Evolutionary conservation across 2,329 filamentous ascomycete species (phyloP), one percentile per base, ranked within the genome.

Genomic region (Botryotinia globosa): DNA sequence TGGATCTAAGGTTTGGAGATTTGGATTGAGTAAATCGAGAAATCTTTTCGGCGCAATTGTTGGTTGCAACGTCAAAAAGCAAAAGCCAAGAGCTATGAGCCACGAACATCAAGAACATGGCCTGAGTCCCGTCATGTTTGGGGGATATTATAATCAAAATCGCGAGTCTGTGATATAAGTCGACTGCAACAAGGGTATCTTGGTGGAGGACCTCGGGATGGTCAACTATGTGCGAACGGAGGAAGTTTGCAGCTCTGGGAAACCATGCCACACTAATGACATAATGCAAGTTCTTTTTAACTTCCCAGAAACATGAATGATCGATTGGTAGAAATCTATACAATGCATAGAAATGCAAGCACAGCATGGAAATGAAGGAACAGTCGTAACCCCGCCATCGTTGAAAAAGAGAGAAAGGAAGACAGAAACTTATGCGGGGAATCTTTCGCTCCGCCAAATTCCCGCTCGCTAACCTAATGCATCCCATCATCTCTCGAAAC

Each of bases 261-360:
- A 56, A 29, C 16, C 18, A 54, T 32, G 51, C n/a, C 14, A 32
- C 25, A 56, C 51, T 29, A 18, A 56, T 56, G n/a, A 18, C 51
- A 56, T 29, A 8, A 18, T 29, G 16, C n/a, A 56, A 56, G 14
- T 7, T 54, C 5, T 56, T 9, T 29, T 9, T 9, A 29, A 18
- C 6, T 3, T 56, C 14, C 8, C 18, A 6, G 16, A 7, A 32
- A 29, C 0, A 29, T 18, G 1, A 2, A 56, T 16, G 29, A 0
- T 18, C 4, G 1, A 56, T 29, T 3, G 8, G 8, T 18, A 0
- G 29, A 9, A 9, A 29, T 56, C 3, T 29, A 16, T 54, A 18
- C 14, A 56, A 56, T 9, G 6, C n/a, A 18, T 29, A 18, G 6
- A 18, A 9, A 8, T 29, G 1, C 3, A 29, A 56, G 3, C 51